A percentile compares a stretch with the other conserved stretches of the same genome.
Evolutionary conservation across 2,329 filamentous ascomycete species (phyloP).

Genomic region (Ampelomyces quisqualis): DNA sequence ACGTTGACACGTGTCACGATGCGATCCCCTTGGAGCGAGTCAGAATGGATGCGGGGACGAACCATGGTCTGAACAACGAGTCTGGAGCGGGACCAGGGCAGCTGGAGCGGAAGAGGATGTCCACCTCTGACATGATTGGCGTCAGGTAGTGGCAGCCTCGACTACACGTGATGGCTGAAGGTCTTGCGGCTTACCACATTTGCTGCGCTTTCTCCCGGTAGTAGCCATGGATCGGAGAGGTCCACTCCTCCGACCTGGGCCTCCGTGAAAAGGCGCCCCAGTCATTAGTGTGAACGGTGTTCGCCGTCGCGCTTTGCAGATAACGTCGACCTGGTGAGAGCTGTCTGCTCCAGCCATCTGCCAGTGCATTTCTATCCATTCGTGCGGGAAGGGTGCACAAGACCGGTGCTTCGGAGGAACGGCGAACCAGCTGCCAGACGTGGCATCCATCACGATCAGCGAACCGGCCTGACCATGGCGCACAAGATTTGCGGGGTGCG

Average conservation of each 20-base stretch:
- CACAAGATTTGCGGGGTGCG: constrained; percentile 14
- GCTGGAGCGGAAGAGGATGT: constrained; percentile 28
- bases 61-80: constrained; percentile 2
- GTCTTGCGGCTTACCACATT: constrained; percentile 10
- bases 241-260: constrained; percentile 21
- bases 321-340: not conserved
- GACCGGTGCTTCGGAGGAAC: constrained; percentile 19
- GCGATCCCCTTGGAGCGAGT: constrained; percentile 7
- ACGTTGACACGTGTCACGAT: not conserved
- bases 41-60: constrained; percentile 16
- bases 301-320: constrained; percentile 11
- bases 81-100: constrained; percentile 12
- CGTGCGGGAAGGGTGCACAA: constrained; percentile 2
- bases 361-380: constrained; percentile 1
- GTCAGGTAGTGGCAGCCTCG: constrained; percentile 19
- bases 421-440: constrained; percentile 7
- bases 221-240: constrained; percentile 23
- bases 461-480: constrained; percentile 7
- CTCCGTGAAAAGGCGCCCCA: constrained; percentile 13
- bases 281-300: constrained; percentile 16
- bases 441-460: constrained; percentile 4
- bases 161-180: constrained; percentile 23
- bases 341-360: not conserved
- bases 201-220: constrained; percentile 24
- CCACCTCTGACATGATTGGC: constrained; percentile 29